phyloP scores from a whole-genome alignment of 73 alveolate species.

The Paramecium octaurelia region DNA sequence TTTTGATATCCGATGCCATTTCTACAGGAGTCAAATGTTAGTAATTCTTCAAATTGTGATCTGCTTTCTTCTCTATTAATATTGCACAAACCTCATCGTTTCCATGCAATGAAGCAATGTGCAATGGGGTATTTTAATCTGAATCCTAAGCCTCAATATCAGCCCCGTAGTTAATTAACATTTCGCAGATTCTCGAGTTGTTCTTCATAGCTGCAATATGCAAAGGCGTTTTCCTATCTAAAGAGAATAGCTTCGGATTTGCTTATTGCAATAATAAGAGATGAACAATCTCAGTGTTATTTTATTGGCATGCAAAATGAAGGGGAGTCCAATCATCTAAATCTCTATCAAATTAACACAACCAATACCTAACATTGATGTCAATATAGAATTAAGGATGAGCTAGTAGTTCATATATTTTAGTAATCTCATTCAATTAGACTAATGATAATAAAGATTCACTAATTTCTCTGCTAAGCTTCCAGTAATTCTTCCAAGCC shows the following conservation, averaged over 20 bases:
- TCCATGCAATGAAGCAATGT: slow-evolving; percentile 40
- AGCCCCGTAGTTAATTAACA: neutral
- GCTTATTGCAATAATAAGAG: neutral
- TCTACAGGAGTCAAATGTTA: neutral
- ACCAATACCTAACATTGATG: neutral
- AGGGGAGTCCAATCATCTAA: slow-evolving; percentile 54
- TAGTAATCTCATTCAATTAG: neutral
- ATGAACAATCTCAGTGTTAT: neutral
- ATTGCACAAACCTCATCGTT: neutral
- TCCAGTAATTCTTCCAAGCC: slow-evolving; percentile 41
- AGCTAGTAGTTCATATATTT: neutral
- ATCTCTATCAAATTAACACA: neutral
- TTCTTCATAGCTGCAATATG: slow-evolving; percentile 34
- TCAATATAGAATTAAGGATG: neutral
- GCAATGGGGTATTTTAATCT: slow-evolving; percentile 54
- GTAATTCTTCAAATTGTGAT: neutral
- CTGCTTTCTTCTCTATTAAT: neutral
- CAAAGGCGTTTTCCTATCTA: neutral
- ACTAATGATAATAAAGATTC: neutral
- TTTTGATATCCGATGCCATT: neutral
- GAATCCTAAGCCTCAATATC: neutral
- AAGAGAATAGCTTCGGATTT: neutral
- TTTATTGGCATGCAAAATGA: slow-evolving; percentile 42
- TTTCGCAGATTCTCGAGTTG: neutral
- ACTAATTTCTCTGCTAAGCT: neutral